A percentile compares a stretch with the other conserved stretches of the same genome.
Conservation (phyloP, 495 filamentous ascomycete species). For the Patellaria atrata region DNA sequence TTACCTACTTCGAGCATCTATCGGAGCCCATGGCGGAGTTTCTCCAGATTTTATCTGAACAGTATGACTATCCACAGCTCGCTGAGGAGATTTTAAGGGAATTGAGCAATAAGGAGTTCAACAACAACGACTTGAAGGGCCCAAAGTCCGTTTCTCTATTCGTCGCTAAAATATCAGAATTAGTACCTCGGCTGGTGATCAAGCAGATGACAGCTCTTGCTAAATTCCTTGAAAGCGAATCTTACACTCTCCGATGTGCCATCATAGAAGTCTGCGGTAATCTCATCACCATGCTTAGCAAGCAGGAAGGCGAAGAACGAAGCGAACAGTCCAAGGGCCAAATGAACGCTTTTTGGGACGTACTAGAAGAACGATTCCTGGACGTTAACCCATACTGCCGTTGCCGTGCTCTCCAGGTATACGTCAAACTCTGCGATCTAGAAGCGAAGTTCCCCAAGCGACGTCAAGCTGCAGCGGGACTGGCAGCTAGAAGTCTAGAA, state of each 20-base stretch:
- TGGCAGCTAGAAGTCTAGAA: conserved; percentile 76
- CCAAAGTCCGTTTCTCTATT: conserved; percentile 98
- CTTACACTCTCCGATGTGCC: conserved; percentile 83
- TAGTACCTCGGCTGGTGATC: conserved; percentile 80
- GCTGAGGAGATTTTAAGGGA: conserved; percentile 87
- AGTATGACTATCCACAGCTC: conserved; percentile 96
- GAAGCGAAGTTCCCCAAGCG: conserved; percentile 87
- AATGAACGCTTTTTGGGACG: conserved; percentile 91
- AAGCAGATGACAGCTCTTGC: conserved; percentile 92
- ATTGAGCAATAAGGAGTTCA: conserved; percentile 94
- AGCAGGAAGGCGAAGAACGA: conserved; percentile 58
- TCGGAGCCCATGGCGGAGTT: conserved; percentile 99
- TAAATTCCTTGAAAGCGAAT: conserved; percentile 93
- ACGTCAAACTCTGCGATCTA: conserved; percentile 77
- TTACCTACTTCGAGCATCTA: conserved; percentile 96
- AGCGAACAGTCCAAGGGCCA: conserved; percentile 85
- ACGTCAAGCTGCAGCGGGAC: conserved; percentile 67
- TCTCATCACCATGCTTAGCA: conserved; percentile 77
- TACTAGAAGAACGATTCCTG: conserved; percentile 88
- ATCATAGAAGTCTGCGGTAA: conserved; percentile 99
- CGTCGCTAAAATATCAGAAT: conserved; percentile 87
- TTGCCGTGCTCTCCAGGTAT: conserved; percentile 83
- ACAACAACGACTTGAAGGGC: conserved; percentile 83
- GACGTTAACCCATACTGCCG: conserved; percentile 96
- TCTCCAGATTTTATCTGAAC: conserved; percentile 83